phyloP scores from a whole-genome alignment of 1,139 yeast species.

The Blastobotrys capitulatus region DNA sequence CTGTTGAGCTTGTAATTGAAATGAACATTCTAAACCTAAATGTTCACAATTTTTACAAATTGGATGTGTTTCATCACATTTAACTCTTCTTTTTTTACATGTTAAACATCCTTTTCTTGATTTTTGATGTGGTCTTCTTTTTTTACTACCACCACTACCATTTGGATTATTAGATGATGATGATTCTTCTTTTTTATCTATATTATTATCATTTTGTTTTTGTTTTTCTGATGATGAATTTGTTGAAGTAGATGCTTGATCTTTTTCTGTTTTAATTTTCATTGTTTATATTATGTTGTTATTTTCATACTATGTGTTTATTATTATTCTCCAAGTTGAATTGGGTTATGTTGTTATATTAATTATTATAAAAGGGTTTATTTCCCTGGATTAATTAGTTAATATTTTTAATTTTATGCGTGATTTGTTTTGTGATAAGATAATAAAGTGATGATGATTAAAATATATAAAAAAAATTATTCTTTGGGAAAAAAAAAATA shows the following conservation, averaged over 20 bases:
- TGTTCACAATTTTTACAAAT: conserved; percentile 71
- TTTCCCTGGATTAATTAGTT: too few species aligned
- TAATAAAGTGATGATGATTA: too few species aligned
- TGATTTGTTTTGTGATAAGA: too few species aligned
- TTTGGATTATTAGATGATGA: background rate
- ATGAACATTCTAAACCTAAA: conserved; percentile 65
- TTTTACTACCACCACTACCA: conserved; percentile 12
- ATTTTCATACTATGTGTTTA: too few species aligned
- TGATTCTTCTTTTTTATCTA: background rate
- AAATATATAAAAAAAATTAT: too few species aligned
- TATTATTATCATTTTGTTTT: background rate
- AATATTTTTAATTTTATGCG: too few species aligned
- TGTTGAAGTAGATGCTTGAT: background rate
- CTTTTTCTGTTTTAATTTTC: background rate
- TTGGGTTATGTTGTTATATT: too few species aligned
- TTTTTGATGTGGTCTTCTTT: conserved; percentile 59
- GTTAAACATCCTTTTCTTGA: conserved; percentile 85
- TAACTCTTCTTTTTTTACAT: conserved; percentile 82
- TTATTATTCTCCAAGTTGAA: too few species aligned
- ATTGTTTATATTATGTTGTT: background rate
- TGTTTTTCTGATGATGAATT: background rate
- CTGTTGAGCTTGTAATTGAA: conserved; percentile 17
- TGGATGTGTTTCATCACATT: conserved; percentile 87
- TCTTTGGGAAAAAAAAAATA: too few species aligned
- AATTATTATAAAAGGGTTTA: too few species aligned